Evolutionary conservation across 306 rosid species (phyloP).

Genomic region (Styphnolobium japonicum): DNA sequence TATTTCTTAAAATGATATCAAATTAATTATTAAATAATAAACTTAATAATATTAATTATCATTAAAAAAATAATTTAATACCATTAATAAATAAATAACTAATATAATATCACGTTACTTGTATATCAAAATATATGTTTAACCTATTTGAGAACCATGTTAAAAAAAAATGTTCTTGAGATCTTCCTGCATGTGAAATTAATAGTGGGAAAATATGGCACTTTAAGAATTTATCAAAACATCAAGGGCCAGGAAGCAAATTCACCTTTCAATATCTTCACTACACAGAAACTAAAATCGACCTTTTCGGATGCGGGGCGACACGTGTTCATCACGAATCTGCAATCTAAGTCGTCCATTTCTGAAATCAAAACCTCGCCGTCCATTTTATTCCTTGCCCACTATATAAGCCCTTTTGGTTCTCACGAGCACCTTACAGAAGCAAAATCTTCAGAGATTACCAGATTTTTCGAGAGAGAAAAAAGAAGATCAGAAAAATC

Average conservation of each 20-base stretch:
- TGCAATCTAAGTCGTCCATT: conserved; percentile 27
- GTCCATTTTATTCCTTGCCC: background rate
- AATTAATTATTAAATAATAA: too few species aligned
- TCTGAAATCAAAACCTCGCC: background rate
- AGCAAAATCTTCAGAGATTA: background rate
- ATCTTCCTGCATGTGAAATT: too few species aligned
- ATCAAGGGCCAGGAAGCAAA: background rate
- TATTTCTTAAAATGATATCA: too few species aligned
- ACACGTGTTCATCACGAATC: conserved; percentile 30
- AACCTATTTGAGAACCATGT: too few species aligned
- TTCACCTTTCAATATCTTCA: background rate
- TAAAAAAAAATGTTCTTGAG: too few species aligned
- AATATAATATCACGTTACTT: too few species aligned
- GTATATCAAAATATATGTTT: too few species aligned
- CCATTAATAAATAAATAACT: too few species aligned
- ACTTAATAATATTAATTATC: too few species aligned
- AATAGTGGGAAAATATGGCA: background rate
- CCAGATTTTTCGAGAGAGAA: conserved; percentile 12
- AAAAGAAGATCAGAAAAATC: conserved; percentile 3
- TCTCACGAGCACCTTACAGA: background rate
- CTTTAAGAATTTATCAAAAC: background rate
- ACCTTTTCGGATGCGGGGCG: background rate
- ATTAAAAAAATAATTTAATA: too few species aligned
- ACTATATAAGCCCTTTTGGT: background rate
- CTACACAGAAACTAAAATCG: background rate